Conservation (phyloP, 208 protist genomes). For the Crithidia acanthocephali region DNA sequence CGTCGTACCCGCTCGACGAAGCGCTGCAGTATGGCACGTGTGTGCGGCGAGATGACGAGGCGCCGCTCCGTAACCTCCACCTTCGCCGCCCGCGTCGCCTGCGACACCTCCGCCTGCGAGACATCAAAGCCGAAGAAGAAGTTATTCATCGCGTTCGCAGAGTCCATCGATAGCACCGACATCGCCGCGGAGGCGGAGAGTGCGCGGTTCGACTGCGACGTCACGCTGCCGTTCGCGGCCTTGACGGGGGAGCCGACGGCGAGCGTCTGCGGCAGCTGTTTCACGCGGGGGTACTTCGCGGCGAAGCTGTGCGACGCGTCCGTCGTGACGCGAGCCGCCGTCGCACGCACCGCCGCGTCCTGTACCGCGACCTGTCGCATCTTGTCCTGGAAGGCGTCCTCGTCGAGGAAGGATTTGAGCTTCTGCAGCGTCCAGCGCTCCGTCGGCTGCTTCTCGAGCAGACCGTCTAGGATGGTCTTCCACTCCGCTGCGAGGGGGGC, state of each 20-base stretch:
- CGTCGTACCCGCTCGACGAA: constrained; percentile 31
- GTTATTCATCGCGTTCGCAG: neutral
- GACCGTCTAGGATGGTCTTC: constrained; percentile 54
- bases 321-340: neutral
- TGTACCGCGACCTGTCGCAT: constrained; percentile 22
- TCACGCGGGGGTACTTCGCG: neutral
- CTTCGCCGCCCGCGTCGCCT: constrained; percentile 35
- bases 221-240: neutral
- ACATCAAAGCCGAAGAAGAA: constrained; percentile 36
- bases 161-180: constrained; percentile 16
- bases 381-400: constrained; percentile 30
- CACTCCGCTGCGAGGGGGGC: constrained; percentile 44
- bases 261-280: neutral
- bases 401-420: constrained; percentile 64
- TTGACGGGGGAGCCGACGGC: constrained; percentile 1
- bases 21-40: constrained; percentile 15
- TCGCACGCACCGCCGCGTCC: constrained; percentile 3
- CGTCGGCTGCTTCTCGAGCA: constrained; percentile 76
- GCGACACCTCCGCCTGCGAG: constrained; percentile 45
- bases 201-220: constrained; percentile 2
- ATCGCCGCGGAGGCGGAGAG: neutral
- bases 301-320: neutral
- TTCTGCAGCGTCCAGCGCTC: constrained; percentile 60
- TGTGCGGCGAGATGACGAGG: constrained; percentile 22
- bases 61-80: constrained; percentile 32